Conservation (phyloP, 106 monocot species). For the Apostasia ramifera region DNA sequence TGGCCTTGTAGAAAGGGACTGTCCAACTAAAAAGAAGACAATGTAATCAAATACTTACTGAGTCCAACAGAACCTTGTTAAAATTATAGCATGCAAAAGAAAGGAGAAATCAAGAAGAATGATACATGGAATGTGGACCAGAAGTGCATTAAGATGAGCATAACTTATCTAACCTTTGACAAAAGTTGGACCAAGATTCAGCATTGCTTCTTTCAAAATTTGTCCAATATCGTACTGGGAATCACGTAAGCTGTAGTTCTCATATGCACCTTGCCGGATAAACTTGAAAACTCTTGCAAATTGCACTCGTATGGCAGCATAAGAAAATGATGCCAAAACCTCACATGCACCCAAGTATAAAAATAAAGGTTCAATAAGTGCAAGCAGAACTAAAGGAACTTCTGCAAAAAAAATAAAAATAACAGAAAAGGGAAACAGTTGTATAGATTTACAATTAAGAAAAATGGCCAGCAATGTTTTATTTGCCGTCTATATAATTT, state of each 20-base stretch:
- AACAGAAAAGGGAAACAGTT: too few relatives aligned
- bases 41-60: conserved; percentile 5
- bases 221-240: conserved; percentile 54
- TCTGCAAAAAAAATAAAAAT: neutral
- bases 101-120: neutral
- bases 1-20: conserved; percentile 91
- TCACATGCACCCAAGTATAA: conserved; percentile 15
- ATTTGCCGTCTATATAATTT: neutral
- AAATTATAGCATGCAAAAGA: neutral
- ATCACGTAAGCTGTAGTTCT: conserved; percentile 12
- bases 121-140: neutral
- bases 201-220: conserved; percentile 67
- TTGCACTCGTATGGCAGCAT: conserved; percentile 52
- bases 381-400: too few relatives aligned
- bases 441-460: too few relatives aligned
- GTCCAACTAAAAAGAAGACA: conserved; percentile 67
- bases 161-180: conserved; percentile 56
- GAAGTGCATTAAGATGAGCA: neutral
- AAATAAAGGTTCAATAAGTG: neutral
- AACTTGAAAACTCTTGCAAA: conserved; percentile 31
- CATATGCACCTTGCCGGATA: conserved; percentile 8
- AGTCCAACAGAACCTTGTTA: conserved; percentile 8
- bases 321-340: conserved; percentile 56
- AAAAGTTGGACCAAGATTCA: conserved; percentile 92
- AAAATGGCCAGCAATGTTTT: too few relatives aligned